These are phyloP conservation scores for Mariannaea elegans DNA, from an alignment of 2,329 filamentous ascomycete species.

Conservation along the genomic window DNA sequence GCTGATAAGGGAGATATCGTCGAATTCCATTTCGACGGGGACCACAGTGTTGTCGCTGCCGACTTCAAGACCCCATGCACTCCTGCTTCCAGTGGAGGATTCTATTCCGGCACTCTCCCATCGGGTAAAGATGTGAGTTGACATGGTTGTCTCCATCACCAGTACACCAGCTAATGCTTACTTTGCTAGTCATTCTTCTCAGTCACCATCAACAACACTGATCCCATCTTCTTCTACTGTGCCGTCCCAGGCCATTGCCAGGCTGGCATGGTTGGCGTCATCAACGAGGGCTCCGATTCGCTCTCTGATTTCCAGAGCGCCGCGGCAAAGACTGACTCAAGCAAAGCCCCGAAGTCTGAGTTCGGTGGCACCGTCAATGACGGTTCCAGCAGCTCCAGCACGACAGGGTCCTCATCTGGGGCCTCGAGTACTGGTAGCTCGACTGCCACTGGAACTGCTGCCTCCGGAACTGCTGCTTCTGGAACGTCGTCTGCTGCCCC, in stretches of 20 bases:
- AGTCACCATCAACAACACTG: slow-evolving; percentile 41
- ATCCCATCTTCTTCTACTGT: slow-evolving; percentile 45
- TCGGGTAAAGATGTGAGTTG: slow-evolving; percentile 9
- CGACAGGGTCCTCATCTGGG: no score
- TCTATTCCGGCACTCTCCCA: slow-evolving; percentile 26
- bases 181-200: slow-evolving; percentile 34
- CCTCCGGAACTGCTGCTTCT: not conserved
- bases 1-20: slow-evolving; percentile 58
- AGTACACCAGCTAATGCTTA: no score
- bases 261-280: slow-evolving; percentile 43
- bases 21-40: slow-evolving; percentile 62
- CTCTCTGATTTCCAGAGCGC: slow-evolving; percentile 28
- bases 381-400: not conserved
- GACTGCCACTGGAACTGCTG: no score
- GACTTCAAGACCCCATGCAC: slow-evolving; percentile 59
- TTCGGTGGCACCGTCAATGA: slow-evolving; percentile 25
- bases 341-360: slow-evolving; percentile 11
- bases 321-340: slow-evolving; percentile 16
- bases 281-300: slow-evolving; percentile 36
- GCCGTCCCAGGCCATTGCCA: slow-evolving; percentile 40
- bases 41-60: slow-evolving; percentile 60
- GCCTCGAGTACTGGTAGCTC: no score
- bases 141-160: no score
- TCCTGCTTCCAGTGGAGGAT: slow-evolving; percentile 40
- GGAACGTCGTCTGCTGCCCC: not conserved